These are phyloP conservation scores for Leishmania martiniquensis DNA, from an alignment of 208 protist genomes.

Conservation along the genomic window DNA sequence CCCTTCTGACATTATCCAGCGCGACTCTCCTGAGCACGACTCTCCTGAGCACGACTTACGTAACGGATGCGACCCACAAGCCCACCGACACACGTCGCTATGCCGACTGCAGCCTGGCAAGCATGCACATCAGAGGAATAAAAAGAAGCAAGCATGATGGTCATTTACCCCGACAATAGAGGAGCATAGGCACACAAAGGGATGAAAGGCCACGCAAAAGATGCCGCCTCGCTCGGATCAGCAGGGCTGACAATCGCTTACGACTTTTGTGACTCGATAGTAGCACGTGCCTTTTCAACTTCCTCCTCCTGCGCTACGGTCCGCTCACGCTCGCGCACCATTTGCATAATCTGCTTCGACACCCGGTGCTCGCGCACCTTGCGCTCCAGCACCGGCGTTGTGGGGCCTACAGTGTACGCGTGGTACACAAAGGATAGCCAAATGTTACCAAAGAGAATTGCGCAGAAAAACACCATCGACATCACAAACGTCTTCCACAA, in stretches of 20 bases:
- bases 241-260: neutral
- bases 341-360: conserved; percentile 91
- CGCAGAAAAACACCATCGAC: conserved; percentile 83
- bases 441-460: conserved; percentile 82
- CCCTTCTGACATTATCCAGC: no score
- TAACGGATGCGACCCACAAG: neutral
- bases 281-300: conserved; percentile 49
- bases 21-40: no score
- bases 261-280: conserved; percentile 71
- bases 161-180: neutral
- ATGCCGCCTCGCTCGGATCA: neutral
- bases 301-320: conserved; percentile 75
- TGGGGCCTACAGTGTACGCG: conserved; percentile 87
- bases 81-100: neutral
- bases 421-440: conserved; percentile 90
- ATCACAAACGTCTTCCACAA: conserved; percentile 90
- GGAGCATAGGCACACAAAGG: neutral
- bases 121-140: neutral
- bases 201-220: neutral
- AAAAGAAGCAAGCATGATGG: neutral
- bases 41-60: neutral
- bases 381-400: conserved; percentile 87
- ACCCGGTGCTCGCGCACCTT: conserved; percentile 91
- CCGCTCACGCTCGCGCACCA: conserved; percentile 89
- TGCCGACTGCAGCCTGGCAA: neutral